Evolutionary conservation across 306 rosid species (phyloP), one percentile per base, ranked within the genome.

Genomic region (Rosa chinensis): DNA sequence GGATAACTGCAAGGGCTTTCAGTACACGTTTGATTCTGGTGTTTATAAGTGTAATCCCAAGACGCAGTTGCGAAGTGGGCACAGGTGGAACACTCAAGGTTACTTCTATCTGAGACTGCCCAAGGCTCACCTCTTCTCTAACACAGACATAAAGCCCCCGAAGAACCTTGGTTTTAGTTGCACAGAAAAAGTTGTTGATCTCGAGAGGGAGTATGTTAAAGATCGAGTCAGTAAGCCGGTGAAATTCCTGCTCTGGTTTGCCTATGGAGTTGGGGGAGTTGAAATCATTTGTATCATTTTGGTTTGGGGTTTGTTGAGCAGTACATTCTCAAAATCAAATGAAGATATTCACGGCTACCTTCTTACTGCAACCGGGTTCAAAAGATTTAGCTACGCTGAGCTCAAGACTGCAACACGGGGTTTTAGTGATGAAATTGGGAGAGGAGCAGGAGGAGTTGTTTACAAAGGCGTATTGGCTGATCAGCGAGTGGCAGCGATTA

Each of bases 351-450:
- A 75, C 40, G 81, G 74, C 7, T 87, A 86, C 79, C 14, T 79
- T 43, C 81, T 86, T 28, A 83, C 92, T 8, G 53, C 81, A 2
- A n/a, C 42, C 0, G 83, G 90, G 13, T 89, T 91, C 76, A 89
- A 79, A 68, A 87, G 80, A 59, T 87, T 84, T 72, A 83, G 86
- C 74, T 91, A 86, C 59, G 50, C 83, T 0, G 86, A 91, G 76
- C 83, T 85, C 23, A 91, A 91, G 64, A 74, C 42, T 73, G 93
- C 87, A 2, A 87, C 96, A 0, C 49, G 23, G 73, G 85, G 66
- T 37, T 91, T 91, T 17, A 70, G 68, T 5, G 63, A 89, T 75
- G 96, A 91, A 76, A 86, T 89, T 70, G 95, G 95, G 42, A 85
- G 78, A 64, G 95, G 93, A 2, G 85, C 84, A 1, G 86, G 84